A percentile compares a stretch with the other conserved stretches of the same genome.
phyloP scores from a whole-genome alignment of 2,329 filamentous ascomycete species.

The Grosmannia serpens region DNA sequence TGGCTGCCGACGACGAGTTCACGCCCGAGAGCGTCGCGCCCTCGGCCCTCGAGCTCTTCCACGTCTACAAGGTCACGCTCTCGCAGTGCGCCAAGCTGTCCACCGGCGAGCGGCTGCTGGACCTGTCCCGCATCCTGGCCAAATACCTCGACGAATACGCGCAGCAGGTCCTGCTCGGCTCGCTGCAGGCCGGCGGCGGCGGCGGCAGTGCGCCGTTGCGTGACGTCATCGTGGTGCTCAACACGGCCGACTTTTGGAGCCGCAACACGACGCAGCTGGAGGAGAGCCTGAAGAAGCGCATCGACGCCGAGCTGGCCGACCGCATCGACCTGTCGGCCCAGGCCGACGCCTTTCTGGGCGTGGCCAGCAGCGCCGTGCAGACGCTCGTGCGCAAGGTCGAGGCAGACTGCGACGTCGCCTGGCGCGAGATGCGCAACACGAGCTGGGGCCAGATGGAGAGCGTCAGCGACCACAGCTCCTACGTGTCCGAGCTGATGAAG shows the following conservation, averaged over 20 bases:
- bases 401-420: constrained; percentile 68
- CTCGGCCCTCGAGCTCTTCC: constrained; percentile 93
- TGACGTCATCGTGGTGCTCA: constrained; percentile 75
- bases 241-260: constrained; percentile 97
- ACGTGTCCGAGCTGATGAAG: constrained; percentile 70
- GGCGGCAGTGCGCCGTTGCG: constrained; percentile 36
- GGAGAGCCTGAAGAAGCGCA: constrained; percentile 83
- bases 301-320: constrained; percentile 65
- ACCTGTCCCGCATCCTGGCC: constrained; percentile 73
- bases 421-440: constrained; percentile 95
- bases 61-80: constrained; percentile 87
- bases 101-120: constrained; percentile 74
- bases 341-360: constrained; percentile 88
- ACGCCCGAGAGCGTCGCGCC: constrained; percentile 78
- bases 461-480: constrained; percentile 87
- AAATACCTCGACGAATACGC: constrained; percentile 95
- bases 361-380: constrained; percentile 78
- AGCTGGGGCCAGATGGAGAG: constrained; percentile 90
- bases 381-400: constrained; percentile 78
- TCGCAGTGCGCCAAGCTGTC: constrained; percentile 95
- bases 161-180: constrained; percentile 75
- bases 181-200: constrained; percentile 34
- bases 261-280: constrained; percentile 86
- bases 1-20: constrained; percentile 83
- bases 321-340: constrained; percentile 85